phyloP scores from a whole-genome alignment of 1,284 basidiomycete genomes.

The Apiotrichum sp. region DNA sequence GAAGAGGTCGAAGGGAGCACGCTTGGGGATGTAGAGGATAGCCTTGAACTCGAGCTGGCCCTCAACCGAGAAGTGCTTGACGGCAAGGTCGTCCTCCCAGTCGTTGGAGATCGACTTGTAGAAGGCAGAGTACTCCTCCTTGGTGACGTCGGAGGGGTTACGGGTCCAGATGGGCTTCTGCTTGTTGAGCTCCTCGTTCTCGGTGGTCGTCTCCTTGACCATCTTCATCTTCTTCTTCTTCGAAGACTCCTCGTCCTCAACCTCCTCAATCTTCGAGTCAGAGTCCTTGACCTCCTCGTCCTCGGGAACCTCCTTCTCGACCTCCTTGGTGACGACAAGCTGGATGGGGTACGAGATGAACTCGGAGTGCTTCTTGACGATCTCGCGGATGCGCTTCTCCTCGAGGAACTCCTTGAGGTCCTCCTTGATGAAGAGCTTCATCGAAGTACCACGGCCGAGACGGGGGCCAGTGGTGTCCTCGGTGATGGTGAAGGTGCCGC shows the following conservation, averaged over 20 bases:
- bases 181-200: slow-evolving; percentile 99
- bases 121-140: slow-evolving; percentile 92
- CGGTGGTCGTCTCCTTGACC: slow-evolving; percentile 81
- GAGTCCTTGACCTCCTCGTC: slow-evolving; percentile 60
- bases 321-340: slow-evolving; percentile 97
- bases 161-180: slow-evolving; percentile 99
- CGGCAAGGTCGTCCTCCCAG: slow-evolving; percentile 98
- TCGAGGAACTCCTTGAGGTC: slow-evolving; percentile 98
- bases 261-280: slow-evolving; percentile 60
- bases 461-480: slow-evolving; percentile 82
- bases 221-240: slow-evolving; percentile 86
- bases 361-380: slow-evolving; percentile 99
- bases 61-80: slow-evolving; percentile 99
- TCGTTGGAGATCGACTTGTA: slow-evolving; percentile 99
- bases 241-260: slow-evolving; percentile 74
- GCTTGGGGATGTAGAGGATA: slow-evolving; percentile 94
- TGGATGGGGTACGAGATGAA: slow-evolving; percentile 99
- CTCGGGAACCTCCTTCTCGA: slow-evolving; percentile 95
- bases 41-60: slow-evolving; percentile 99
- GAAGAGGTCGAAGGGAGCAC: slow-evolving; percentile 97
- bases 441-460: slow-evolving; percentile 90
- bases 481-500: slow-evolving; percentile 99
- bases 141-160: slow-evolving; percentile 86
- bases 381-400: slow-evolving; percentile 99
- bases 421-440: slow-evolving; percentile 95